A percentile compares a stretch with the other conserved stretches of the same genome.
Evolutionary conservation across 106 monocot genomes (phyloP).

Genomic region (Alisma plantagoaquatica): DNA sequence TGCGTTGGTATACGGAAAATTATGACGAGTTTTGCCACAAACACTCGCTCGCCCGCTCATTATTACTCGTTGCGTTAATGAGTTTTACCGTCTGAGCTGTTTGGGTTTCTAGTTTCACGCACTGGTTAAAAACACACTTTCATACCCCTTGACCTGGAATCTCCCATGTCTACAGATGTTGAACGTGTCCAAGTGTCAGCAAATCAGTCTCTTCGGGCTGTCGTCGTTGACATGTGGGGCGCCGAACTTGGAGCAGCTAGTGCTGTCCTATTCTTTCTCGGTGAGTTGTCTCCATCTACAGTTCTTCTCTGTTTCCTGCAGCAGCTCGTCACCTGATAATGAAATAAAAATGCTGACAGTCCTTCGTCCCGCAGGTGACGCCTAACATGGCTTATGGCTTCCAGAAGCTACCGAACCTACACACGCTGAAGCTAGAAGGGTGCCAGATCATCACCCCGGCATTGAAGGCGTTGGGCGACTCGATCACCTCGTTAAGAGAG

Average conservation of each 20-base stretch:
- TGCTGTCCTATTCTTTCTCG: conserved; percentile 35
- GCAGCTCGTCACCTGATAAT: not conserved
- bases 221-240: conserved; percentile 27
- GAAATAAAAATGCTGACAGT: not conserved
- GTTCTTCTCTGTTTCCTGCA: not conserved
- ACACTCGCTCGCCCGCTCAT: no score
- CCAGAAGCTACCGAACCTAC: conserved; percentile 27
- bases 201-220: conserved; percentile 33
- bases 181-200: conserved; percentile 12
- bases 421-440: conserved; percentile 55
- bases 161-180: no score
- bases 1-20: no score
- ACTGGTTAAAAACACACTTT: conserved; percentile 1
- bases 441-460: conserved; percentile 35
- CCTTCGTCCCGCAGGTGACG: conserved; percentile 46
- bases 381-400: conserved; percentile 29
- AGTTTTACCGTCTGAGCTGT: not conserved
- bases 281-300: conserved; percentile 28
- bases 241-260: conserved; percentile 36
- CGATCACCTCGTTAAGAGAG: conserved; percentile 35
- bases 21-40: no score
- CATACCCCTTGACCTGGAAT: not conserved
- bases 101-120: not conserved
- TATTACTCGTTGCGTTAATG: no score
- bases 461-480: conserved; percentile 35